Base-by-base conservation (phyloP, 768 basidiomycete genomes). In the Tylopilus felleus region DNA sequence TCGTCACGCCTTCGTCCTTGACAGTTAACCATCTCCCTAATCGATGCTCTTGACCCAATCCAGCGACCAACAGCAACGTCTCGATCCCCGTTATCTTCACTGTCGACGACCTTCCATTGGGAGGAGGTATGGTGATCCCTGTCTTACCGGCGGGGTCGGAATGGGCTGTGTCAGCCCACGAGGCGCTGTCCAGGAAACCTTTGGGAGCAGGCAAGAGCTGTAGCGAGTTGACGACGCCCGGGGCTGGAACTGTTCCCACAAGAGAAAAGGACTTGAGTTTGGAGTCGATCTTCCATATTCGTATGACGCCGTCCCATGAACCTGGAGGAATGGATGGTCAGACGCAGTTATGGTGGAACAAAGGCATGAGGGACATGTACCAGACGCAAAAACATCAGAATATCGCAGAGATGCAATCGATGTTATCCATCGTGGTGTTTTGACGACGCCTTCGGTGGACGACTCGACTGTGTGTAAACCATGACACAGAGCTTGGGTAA, bases 371-470 rank as follows among this genome's bases (percentile, higher is more conserved):
- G 31, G 21, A 16, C 2, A 70, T 77, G 53, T 66, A 92, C 95
- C 96, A 7, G 94, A 93, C 0, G 82, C 93, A 59, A 99, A 89
- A 6, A 93, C 64, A 69, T 99, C 93, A 8, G 93, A 91, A 71
- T 97, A 98, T 21, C 86, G 84, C 49, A 98, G 73, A 54, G 83
- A 79, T 13, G 87, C 86, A 38, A 98, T 73, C 0, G 91, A 79
- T 1, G 93, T 96, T 66, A 99, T 84, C 94, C 95, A 98, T 21
- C 96, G 80, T 21, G 94, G 90, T 25, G 85, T 87, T 42, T 77
- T 78, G 41, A 96, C 78, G 35, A 80, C 62, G 17, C 89, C 90
- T 63, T 90, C 92, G 0, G 85, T 84, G 52, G 88, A 81, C 1
- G 88, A 89, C 14, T 78, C 71, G 7, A 77, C 74, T 67, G 88